phyloP scores from a whole-genome alignment of 139 green algal species.

The Ulvella scutata region DNA sequence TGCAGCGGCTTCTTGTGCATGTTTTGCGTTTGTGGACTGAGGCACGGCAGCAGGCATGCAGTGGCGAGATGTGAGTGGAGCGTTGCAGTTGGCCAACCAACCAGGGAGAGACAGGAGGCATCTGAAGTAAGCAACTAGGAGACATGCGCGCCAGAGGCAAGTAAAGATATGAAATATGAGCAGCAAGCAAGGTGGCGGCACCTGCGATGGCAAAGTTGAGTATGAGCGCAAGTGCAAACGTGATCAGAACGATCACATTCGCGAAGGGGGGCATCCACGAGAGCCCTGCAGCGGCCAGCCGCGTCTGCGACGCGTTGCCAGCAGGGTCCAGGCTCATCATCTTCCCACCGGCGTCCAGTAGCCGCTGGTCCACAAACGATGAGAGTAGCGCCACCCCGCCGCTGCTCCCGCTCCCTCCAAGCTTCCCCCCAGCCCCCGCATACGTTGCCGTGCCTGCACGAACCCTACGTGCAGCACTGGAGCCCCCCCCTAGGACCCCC shows the following conservation, averaged over 20 bases:
- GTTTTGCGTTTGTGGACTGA: no score
- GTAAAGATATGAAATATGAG: no score
- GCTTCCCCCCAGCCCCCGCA: conserved; percentile 20
- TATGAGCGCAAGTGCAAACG: conserved; percentile 41
- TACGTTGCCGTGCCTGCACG: conserved; percentile 5
- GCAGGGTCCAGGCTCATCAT: conserved; percentile 14
- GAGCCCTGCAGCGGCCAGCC: conserved; percentile 30
- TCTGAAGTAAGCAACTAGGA: no score
- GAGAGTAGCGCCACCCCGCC: conserved; percentile 27
- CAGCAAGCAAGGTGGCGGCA: no score
- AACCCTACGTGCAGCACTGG: neutral
- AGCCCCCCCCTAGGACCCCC: neutral
- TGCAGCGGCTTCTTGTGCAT: no score
- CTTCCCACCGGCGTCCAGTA: neutral
- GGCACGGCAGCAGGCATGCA: no score
- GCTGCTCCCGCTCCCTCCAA: conserved; percentile 23
- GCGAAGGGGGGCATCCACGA: conserved; percentile 63
- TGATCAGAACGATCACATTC: conserved; percentile 60
- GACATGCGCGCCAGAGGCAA: no score
- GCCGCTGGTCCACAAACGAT: neutral
- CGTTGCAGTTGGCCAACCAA: no score
- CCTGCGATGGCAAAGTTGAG: conserved; percentile 40
- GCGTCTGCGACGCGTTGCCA: conserved; percentile 25
- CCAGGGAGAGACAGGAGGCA: no score
- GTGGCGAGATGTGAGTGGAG: no score